Evolutionary conservation across 352 stramenopile species (phyloP).

Genomic region (Globisporangium mamillatum): DNA sequence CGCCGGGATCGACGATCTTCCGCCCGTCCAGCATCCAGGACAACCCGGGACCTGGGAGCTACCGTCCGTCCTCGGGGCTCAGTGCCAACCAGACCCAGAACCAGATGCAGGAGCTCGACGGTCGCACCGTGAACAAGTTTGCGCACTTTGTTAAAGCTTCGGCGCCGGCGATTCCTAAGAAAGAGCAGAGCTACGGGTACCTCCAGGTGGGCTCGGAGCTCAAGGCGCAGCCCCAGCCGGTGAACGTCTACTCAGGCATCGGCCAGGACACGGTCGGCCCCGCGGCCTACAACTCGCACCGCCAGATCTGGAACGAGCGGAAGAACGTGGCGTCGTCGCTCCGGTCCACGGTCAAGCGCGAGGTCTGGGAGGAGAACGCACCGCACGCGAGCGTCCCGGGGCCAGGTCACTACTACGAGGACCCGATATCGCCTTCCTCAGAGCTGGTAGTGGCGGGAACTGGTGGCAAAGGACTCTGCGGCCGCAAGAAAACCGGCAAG

Average conservation of each 20-base stretch:
- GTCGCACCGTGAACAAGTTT: slow-evolving; percentile 27
- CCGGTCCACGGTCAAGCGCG: slow-evolving; percentile 65
- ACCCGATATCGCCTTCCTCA: neutral
- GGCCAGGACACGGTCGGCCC: slow-evolving; percentile 72
- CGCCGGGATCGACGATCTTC: slow-evolving; percentile 69
- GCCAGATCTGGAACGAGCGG: slow-evolving; percentile 56
- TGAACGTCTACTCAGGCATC: slow-evolving; percentile 59
- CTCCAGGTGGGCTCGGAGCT: slow-evolving; percentile 41
- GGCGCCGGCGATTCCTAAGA: slow-evolving; percentile 65
- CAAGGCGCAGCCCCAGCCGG: slow-evolving; percentile 37
- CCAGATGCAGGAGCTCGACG: slow-evolving; percentile 5
- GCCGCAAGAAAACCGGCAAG: slow-evolving; percentile 13
- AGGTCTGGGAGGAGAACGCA: slow-evolving; percentile 71
- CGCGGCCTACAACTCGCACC: slow-evolving; percentile 57
- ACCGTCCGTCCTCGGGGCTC: slow-evolving; percentile 28
- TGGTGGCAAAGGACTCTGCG: neutral
- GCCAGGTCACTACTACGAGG: slow-evolving; percentile 56
- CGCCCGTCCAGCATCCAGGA: slow-evolving; percentile 63
- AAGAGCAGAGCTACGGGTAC: slow-evolving; percentile 77
- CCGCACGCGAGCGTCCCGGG: slow-evolving; percentile 45
- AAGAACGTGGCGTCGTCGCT: slow-evolving; percentile 68
- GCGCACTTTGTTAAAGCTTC: slow-evolving; percentile 51
- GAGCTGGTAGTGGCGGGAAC: neutral
- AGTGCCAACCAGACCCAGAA: slow-evolving; percentile 22
- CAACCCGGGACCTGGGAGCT: slow-evolving; percentile 66